A percentile compares a stretch with the other conserved stretches of the same genome.
These are phyloP conservation scores for Zasmidium citrigriseum DNA, from an alignment of 2,329 filamentous ascomycete genomes.

Conservation along the genomic window DNA sequence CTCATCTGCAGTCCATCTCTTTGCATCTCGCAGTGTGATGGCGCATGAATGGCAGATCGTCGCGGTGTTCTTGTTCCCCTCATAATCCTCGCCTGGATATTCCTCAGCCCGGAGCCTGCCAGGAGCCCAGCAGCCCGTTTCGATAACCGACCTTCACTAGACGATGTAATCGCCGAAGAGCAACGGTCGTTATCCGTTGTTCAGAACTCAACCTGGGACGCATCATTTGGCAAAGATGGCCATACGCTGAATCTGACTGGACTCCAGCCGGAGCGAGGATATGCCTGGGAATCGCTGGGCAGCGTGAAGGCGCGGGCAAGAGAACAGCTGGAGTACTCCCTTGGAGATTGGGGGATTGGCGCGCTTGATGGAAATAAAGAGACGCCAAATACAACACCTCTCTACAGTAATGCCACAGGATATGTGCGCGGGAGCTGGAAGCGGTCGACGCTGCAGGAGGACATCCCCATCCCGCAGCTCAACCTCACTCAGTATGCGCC, in stretches of 20 bases:
- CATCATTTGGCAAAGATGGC: constrained; percentile 51
- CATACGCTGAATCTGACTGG: constrained; percentile 64
- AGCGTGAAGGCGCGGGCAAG: constrained; percentile 66
- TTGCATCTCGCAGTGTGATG: constrained; percentile 7
- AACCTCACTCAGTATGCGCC: constrained; percentile 60
- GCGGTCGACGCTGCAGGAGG: constrained; percentile 54
- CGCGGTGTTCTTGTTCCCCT: constrained; percentile 50
- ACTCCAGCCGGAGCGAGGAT: constrained; percentile 70
- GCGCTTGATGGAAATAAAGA: constrained; percentile 41
- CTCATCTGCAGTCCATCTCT: not conserved
- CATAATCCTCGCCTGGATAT: constrained; percentile 55
- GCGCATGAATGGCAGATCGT: constrained; percentile 41
- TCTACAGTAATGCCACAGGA: constrained; percentile 80
- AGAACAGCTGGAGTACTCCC: constrained; percentile 50
- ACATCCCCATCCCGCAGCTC: constrained; percentile 47
- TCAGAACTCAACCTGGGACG: constrained; percentile 51
- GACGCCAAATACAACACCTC: constrained; percentile 47
- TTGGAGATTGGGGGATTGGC: constrained; percentile 38
- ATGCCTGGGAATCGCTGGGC: constrained; percentile 74
- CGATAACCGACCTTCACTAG: constrained; percentile 45
- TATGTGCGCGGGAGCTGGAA: constrained; percentile 76
- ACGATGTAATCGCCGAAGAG: constrained; percentile 54
- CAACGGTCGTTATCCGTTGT: constrained; percentile 52
- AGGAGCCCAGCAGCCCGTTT: constrained; percentile 34
- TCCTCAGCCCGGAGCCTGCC: constrained; percentile 50